Percentiles rank a stretch among this genome's conserved stretches.
These are phyloP conservation scores for Cryptococcus sp. DNA, from an alignment of 1,284 basidiomycete genomes.

Conservation along the genomic window DNA sequence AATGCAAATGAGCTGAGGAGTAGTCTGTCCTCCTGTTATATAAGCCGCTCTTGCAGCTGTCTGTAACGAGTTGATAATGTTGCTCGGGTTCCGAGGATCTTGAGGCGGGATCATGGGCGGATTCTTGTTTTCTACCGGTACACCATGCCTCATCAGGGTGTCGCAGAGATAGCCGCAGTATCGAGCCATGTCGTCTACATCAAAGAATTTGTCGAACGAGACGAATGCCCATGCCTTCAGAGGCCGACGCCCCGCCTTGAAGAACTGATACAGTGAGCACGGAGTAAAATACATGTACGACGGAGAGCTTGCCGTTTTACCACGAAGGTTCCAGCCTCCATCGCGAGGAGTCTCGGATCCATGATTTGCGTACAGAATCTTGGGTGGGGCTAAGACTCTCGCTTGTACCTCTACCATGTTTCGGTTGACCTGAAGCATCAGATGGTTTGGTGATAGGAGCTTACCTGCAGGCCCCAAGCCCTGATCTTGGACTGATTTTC, in stretches of 20 bases:
- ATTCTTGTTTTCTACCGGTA: slow-evolving; percentile 23
- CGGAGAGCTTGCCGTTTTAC: slow-evolving; percentile 16
- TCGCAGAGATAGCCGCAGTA: slow-evolving; percentile 8
- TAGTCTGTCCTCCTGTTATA: slow-evolving; percentile 17
- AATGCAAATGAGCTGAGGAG: slow-evolving; percentile 44
- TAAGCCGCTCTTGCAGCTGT: slow-evolving; percentile 35
- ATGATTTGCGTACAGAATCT: slow-evolving; percentile 33
- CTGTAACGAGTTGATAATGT: slow-evolving; percentile 15
- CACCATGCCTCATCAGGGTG: slow-evolving; percentile 22
- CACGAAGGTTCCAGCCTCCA: slow-evolving; percentile 24
- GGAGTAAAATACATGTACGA: neutral
- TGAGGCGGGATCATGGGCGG: slow-evolving; percentile 29
- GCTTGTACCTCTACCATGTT: slow-evolving; percentile 39
- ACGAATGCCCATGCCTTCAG: slow-evolving; percentile 45
- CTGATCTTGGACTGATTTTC: slow-evolving; percentile 32
- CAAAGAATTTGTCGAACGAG: slow-evolving; percentile 28
- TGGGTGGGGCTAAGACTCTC: slow-evolving; percentile 42
- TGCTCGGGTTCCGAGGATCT: slow-evolving; percentile 19
- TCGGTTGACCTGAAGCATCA: slow-evolving; percentile 25
- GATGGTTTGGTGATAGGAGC: neutral
- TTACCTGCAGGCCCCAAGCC: slow-evolving; percentile 47
- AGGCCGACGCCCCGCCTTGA: slow-evolving; percentile 25
- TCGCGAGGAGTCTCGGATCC: neutral
- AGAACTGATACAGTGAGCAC: slow-evolving; percentile 27
- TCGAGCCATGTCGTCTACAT: slow-evolving; percentile 22